phyloP scores from a whole-genome alignment of 1,284 basidiomycete species.

The Cryptococcus amylolentus region DNA sequence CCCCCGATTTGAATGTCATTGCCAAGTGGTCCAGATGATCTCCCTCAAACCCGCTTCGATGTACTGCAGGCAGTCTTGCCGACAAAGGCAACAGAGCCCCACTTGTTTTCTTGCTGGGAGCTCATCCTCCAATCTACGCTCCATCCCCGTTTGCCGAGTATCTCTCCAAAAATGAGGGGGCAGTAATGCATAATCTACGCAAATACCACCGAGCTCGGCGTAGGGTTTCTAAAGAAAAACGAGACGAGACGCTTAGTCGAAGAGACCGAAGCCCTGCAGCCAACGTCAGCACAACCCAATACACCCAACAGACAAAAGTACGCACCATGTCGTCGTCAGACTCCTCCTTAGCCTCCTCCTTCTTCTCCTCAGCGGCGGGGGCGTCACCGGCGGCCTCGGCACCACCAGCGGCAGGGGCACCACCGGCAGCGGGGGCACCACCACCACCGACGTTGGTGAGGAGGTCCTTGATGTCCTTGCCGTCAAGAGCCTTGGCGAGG shows the following conservation, averaged over 20 bases:
- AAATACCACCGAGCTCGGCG: slow-evolving; percentile 4
- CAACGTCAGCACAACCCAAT: slow-evolving; percentile 1
- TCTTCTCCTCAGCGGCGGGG: slow-evolving; percentile 63
- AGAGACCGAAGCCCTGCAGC: slow-evolving; percentile 70
- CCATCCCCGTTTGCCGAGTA: no score
- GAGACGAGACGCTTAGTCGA: slow-evolving; percentile 59
- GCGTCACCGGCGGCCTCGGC: slow-evolving; percentile 60
- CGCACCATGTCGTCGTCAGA: slow-evolving; percentile 85
- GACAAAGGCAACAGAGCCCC: no score
- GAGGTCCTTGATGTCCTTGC: slow-evolving; percentile 94
- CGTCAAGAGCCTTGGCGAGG: slow-evolving; percentile 95
- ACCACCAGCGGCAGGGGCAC: slow-evolving; percentile 54
- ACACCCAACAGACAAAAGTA: slow-evolving; percentile 21
- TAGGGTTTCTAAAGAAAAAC: slow-evolving; percentile 2
- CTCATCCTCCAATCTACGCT: no score
- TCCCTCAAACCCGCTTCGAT: no score
- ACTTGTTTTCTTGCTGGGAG: no score
- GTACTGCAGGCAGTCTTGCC: no score
- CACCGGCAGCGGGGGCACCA: slow-evolving; percentile 65
- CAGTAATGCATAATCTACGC: slow-evolving; percentile 6
- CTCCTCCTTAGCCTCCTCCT: slow-evolving; percentile 76
- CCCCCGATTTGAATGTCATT: no score
- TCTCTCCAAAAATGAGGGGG: no score
- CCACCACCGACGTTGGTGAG: slow-evolving; percentile 64
- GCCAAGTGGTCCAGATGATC: no score